These are phyloP conservation scores for Eruca vesicaria DNA, from an alignment of 441 rosid species.

Conservation along the genomic window DNA sequence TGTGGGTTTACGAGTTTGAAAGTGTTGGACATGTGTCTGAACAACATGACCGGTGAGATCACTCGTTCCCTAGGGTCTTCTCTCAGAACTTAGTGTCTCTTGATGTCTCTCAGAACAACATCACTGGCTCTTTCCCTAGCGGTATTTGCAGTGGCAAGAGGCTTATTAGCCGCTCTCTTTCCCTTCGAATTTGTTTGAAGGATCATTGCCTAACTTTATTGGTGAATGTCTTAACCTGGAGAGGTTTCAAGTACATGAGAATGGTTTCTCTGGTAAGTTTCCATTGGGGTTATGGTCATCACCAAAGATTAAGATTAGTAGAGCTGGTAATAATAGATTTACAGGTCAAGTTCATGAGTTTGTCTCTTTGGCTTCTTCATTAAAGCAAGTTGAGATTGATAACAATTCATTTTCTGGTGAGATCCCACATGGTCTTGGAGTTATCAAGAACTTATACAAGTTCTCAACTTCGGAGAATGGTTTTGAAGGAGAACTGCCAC, in stretches of 20 bases:
- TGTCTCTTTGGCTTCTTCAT: too few species aligned
- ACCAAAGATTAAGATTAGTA: constrained; percentile 54
- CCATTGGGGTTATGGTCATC: constrained; percentile 53
- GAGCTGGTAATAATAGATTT: constrained; percentile 60
- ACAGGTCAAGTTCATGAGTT: constrained; percentile 53
- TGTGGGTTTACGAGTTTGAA: constrained; percentile 45
- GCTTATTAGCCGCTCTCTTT: constrained; percentile 51
- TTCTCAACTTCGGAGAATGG: too few species aligned
- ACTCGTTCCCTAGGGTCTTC: constrained; percentile 43
- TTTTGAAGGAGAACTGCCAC: constrained; percentile 59
- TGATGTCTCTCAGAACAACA: constrained; percentile 66
- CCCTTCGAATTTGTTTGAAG: constrained; percentile 58
- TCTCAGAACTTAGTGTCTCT: constrained; percentile 52
- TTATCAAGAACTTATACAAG: too few species aligned
- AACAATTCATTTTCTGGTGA: constrained; percentile 54
- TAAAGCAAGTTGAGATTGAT: too few species aligned
- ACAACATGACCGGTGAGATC: constrained; percentile 59
- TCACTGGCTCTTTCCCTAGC: too few species aligned
- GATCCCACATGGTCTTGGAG: constrained; percentile 69
- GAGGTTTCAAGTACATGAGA: constrained; percentile 65
- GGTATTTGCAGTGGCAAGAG: constrained; percentile 54
- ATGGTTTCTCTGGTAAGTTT: constrained; percentile 59
- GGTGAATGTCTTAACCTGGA: constrained; percentile 54
- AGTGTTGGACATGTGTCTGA: constrained; percentile 52
- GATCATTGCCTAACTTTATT: constrained; percentile 48